Conservation (phyloP, 176 grass and related monocot species). For the Musa acuminata region DNA sequence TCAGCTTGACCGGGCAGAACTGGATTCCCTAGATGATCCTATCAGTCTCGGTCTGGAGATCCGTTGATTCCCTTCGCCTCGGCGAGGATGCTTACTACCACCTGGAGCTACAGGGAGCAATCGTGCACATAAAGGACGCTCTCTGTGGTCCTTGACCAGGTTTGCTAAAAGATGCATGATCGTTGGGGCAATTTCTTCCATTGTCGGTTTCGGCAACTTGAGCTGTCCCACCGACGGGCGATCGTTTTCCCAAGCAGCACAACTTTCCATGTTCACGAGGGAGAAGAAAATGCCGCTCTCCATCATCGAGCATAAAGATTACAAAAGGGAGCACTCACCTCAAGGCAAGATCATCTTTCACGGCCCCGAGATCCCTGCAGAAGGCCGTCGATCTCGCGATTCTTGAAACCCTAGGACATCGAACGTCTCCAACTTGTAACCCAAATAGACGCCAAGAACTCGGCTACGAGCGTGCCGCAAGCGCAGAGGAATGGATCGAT, state of each 20-base stretch:
- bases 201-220: conserved; percentile 47
- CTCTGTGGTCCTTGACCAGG: conserved; percentile 45
- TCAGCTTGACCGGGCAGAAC: conserved; percentile 96
- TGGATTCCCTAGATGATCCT: conserved; percentile 51
- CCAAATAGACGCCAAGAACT: no score
- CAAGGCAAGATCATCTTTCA: not conserved
- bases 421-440: not conserved
- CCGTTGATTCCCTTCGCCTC: conserved; percentile 56
- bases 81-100: conserved; percentile 64
- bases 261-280: conserved; percentile 3
- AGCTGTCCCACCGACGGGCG: conserved; percentile 25
- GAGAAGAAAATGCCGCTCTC: conserved; percentile 4
- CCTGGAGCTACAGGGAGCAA: conserved; percentile 62
- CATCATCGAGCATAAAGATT: conserved; percentile 46
- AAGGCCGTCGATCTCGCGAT: not conserved
- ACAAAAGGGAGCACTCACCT: conserved; percentile 41
- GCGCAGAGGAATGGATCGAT: not conserved
- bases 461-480: not conserved
- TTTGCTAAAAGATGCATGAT: conserved; percentile 43
- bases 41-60: conserved; percentile 86
- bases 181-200: conserved; percentile 60
- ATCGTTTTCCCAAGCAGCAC: conserved; percentile 25
- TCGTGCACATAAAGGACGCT: conserved; percentile 88
- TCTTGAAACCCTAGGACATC: not conserved
- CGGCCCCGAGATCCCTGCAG: not conserved